These are phyloP conservation scores for Fragosphaeria purpurea DNA, from an alignment of 2,329 filamentous ascomycete species.

Conservation along the genomic window DNA sequence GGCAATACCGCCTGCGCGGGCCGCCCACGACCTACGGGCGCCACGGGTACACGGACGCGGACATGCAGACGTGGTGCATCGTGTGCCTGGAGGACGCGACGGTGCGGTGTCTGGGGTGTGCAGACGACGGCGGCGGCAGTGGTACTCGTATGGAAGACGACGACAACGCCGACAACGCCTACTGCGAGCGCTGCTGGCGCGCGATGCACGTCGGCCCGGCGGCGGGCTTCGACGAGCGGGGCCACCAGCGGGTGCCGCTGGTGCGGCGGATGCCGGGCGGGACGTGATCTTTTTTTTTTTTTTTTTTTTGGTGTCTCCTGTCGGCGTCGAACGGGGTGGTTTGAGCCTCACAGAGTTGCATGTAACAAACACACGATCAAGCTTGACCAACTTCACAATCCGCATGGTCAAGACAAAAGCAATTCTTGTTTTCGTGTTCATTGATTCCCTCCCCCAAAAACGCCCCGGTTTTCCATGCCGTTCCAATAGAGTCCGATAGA, in stretches of 20 bases:
- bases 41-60: conserved; percentile 52
- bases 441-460: too few species aligned
- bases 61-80: conserved; percentile 68
- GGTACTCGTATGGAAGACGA: too few species aligned
- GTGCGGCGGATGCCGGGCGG: conserved; percentile 10
- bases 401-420: too few species aligned
- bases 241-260: conserved; percentile 57
- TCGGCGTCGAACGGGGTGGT: too few species aligned
- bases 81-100: conserved; percentile 74
- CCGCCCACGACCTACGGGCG: conserved; percentile 18
- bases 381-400: too few species aligned
- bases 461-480: too few species aligned
- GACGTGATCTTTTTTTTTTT: neutral
- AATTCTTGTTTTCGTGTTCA: too few species aligned
- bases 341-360: too few species aligned
- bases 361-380: too few species aligned
- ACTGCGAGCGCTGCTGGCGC: conserved; percentile 69
- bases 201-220: conserved; percentile 66
- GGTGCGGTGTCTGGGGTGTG: conserved; percentile 63
- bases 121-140: conserved; percentile 40
- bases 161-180: conserved; percentile 32
- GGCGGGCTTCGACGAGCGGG: conserved; percentile 60
- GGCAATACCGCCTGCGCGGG: conserved; percentile 11
- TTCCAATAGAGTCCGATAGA: too few species aligned
- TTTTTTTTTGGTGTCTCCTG: too few species aligned